Percentiles rank a stretch among this genome's conserved stretches.
phyloP scores from a whole-genome alignment of 2,329 filamentous ascomycete genomes.

The Calonectria pseudoturangicola region DNA sequence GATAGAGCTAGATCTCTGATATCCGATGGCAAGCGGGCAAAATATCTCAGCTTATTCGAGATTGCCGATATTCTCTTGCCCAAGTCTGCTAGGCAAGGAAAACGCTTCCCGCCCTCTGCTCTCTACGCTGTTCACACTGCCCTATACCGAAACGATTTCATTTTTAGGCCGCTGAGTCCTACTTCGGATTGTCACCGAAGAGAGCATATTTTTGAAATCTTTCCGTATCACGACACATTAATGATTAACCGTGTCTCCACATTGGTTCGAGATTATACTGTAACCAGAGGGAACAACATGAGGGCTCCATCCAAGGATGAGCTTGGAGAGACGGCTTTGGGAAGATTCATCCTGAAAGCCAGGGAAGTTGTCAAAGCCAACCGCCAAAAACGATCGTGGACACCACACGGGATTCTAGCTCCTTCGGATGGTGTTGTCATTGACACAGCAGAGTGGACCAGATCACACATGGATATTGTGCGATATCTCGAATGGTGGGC shows the following conservation, averaged over 20 bases:
- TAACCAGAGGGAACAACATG: constrained; percentile 43
- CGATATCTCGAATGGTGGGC: constrained; percentile 83
- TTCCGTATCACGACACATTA: constrained; percentile 56
- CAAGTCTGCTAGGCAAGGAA: constrained; percentile 57
- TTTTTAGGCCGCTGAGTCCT: constrained; percentile 72
- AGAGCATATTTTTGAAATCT: constrained; percentile 77
- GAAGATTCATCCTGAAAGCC: constrained; percentile 70
- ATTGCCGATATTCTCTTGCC: constrained; percentile 68
- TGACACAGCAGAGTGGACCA: constrained; percentile 54
- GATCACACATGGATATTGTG: constrained; percentile 70
- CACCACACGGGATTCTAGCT: constrained; percentile 67
- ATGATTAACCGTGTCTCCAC: constrained; percentile 57
- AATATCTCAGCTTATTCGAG: constrained; percentile 70
- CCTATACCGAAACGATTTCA: constrained; percentile 75
- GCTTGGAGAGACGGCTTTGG: constrained; percentile 54
- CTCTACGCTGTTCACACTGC: constrained; percentile 83
- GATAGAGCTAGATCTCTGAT: constrained; percentile 67
- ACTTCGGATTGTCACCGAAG: constrained; percentile 68
- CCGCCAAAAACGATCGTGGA: constrained; percentile 69
- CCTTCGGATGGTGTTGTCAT: constrained; percentile 52
- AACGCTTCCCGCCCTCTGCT: constrained; percentile 66
- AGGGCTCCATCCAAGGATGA: constrained; percentile 44
- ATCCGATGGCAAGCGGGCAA: constrained; percentile 60
- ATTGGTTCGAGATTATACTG: constrained; percentile 59
- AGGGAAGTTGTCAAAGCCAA: constrained; percentile 70